Evolutionary conservation across 2,329 filamentous ascomycete genomes (phyloP), one percentile per base, ranked within the genome.

Genomic region (Clonostachys rhizophaga): DNA sequence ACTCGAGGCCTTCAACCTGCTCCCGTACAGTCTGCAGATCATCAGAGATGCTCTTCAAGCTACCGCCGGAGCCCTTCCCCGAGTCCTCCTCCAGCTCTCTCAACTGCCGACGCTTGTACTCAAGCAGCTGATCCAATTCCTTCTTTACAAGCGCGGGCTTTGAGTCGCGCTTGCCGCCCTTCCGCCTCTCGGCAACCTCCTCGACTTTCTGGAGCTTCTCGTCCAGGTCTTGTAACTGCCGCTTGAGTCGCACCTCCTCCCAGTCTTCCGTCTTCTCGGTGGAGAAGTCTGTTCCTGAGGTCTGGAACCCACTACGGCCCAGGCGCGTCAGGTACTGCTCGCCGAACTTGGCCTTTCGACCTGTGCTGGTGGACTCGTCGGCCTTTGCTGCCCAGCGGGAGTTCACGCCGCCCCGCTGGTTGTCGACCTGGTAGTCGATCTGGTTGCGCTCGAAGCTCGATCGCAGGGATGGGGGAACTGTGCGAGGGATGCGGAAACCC

Each of bases 161-260:
- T 20, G 82, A 86, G 54, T 90, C 84, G 42, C 91, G 76, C 70
- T 79, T 82, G 56, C 76, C 80, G 54, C 78, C 78, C 59, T 69
- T 76, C 48, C 81, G 76, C 50, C 80, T 79, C 57, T 87, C 81
- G 1, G 85, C 84, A 40, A 84, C 81, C 48, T 83, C 78, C 68
- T 95, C 91, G 2, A 96, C 86, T 49, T 87, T 85, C 35, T 85
- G 83, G 52, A 96, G 86, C 74, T 95, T 95, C 48, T 86, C 79
- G 58, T 99, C 91, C 30, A 99, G 74, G 57, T 97, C 92, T 20
- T 83, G 79, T 34, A 99, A 80, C 68, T 97, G 91, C 63, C 94
- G 91, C 76, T 95, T 92, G 54, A 99, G 76, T 46, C 91, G 82
- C 41, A 97, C 94, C 68, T 97, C 94, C 68, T 99, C 94, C 91